phyloP scores from a whole-genome alignment of 164 flowering plant genomes.

The Berberis thunbergii region DNA sequence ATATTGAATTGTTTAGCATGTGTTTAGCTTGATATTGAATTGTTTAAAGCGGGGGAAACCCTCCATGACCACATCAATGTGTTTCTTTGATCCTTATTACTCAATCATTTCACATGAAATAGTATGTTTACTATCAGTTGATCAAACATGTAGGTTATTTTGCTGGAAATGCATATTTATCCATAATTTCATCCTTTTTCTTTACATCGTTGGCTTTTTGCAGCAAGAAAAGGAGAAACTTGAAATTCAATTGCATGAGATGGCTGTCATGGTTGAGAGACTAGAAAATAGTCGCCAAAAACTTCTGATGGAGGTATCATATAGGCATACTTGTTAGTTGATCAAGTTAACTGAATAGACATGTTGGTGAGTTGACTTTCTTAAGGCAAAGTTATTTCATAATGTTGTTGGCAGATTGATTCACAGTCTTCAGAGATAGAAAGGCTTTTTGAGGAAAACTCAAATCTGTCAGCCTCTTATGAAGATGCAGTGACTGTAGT shows the following conservation, averaged over 20 bases:
- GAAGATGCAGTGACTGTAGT: conserved; percentile 52
- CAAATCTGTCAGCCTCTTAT: conserved; percentile 59
- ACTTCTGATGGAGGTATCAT: conserved; percentile 70
- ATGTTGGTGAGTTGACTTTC: conserved; percentile 7
- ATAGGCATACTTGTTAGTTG: neutral
- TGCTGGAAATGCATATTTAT: neutral
- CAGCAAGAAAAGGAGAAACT: conserved; percentile 90
- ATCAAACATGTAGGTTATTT: neutral
- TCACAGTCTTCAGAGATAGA: conserved; percentile 94
- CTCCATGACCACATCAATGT: no score
- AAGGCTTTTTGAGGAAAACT: conserved; percentile 88
- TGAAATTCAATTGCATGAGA: conserved; percentile 89
- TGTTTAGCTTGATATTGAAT: no score
- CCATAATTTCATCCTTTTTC: neutral
- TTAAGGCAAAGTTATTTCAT: conserved; percentile 8
- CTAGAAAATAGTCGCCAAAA: conserved; percentile 88
- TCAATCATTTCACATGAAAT: no score
- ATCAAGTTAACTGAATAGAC: neutral
- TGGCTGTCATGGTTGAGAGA: conserved; percentile 86
- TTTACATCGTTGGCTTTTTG: conserved; percentile 3
- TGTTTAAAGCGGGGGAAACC: no score
- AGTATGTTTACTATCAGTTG: no score
- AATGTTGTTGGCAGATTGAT: conserved; percentile 57
- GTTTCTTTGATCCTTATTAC: no score
- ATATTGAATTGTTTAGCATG: no score